Evolutionary conservation across 31 red algal genomes (phyloP).

Genomic region (Odonthalia washingtoniensis): DNA sequence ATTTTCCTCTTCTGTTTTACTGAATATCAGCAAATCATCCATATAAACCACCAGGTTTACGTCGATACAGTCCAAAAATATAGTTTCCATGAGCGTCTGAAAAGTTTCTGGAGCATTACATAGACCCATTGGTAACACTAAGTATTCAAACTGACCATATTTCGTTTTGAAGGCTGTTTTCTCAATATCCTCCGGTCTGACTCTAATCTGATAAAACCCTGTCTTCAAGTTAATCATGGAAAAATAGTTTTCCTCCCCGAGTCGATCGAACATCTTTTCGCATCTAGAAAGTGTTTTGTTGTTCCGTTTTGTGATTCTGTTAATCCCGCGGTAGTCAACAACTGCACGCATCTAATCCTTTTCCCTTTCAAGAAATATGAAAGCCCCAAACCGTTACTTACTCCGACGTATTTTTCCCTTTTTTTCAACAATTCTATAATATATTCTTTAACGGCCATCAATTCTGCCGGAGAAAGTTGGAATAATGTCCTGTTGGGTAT

Average conservation of each 20-base stretch:
- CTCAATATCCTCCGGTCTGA: conserved; percentile 10
- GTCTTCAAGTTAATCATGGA: not conserved
- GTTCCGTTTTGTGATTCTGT: not conserved
- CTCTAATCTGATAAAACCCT: conserved; percentile 20
- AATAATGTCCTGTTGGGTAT: too few relatives aligned
- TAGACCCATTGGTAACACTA: not conserved
- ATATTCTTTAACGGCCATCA: conserved; percentile 36
- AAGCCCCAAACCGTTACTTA: not conserved
- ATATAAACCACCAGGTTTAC: not conserved
- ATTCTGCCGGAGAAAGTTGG: conserved; percentile 41
- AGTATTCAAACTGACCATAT: conserved; percentile 14
- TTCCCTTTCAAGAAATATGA: conserved; percentile 37
- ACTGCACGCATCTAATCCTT: conserved; percentile 1
- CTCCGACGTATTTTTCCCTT: not conserved
- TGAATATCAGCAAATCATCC: conserved; percentile 10
- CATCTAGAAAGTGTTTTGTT: not conserved
- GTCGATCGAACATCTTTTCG: conserved; percentile 1
- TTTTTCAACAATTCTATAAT: conserved; percentile 20
- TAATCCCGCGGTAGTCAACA: conserved; percentile 24
- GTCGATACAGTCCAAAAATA: not conserved
- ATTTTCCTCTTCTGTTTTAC: not conserved
- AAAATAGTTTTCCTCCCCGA: not conserved
- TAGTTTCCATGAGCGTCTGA: not conserved
- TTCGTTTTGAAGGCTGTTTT: conserved; percentile 2
- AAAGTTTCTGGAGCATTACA: conserved; percentile 14